phyloP scores from a whole-genome alignment of 495 filamentous ascomycete genomes.

The Chaetomium fimeti region DNA sequence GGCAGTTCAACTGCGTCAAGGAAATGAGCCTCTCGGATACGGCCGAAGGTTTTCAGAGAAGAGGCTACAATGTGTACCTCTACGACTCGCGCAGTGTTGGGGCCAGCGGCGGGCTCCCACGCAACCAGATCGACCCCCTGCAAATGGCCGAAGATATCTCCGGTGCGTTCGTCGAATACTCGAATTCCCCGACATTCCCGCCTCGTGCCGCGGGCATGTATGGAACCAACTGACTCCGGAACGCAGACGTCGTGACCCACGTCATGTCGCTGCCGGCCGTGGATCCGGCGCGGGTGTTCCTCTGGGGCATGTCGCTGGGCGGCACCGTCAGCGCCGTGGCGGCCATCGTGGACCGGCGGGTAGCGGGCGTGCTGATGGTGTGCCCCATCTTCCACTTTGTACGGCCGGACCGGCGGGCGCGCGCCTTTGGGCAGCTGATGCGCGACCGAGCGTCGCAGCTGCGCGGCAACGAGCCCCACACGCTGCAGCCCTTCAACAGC shows the following conservation, averaged over 20 bases:
- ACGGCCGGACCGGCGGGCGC: conserved; percentile 13
- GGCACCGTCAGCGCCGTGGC: conserved; percentile 22
- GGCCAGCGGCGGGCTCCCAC: conserved; percentile 44
- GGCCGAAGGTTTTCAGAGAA: conserved; percentile 41
- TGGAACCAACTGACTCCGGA: no score
- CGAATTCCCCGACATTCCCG: no score
- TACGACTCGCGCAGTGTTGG: conserved; percentile 47
- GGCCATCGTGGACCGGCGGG: conserved; percentile 18
- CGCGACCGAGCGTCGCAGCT: conserved; percentile 36
- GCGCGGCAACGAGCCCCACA: conserved; percentile 29
- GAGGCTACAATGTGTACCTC: conserved; percentile 39
- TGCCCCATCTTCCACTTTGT: conserved; percentile 24
- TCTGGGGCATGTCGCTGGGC: conserved; percentile 53
- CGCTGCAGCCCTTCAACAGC: conserved; percentile 29
- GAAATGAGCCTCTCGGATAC: conserved; percentile 40
- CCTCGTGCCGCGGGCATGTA: no score
- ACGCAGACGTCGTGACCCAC: conserved; percentile 39
- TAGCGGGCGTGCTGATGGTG: conserved; percentile 22
- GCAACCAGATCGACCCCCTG: conserved; percentile 43
- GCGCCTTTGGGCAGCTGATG: conserved; percentile 24
- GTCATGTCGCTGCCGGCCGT: conserved; percentile 33
- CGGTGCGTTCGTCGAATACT: background rate
- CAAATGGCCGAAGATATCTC: conserved; percentile 40
- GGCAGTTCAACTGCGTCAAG: conserved; percentile 51
- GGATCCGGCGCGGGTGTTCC: conserved; percentile 38